phyloP scores from a whole-genome alignment of 441 rosid species.

The Mallotus repandus region DNA sequence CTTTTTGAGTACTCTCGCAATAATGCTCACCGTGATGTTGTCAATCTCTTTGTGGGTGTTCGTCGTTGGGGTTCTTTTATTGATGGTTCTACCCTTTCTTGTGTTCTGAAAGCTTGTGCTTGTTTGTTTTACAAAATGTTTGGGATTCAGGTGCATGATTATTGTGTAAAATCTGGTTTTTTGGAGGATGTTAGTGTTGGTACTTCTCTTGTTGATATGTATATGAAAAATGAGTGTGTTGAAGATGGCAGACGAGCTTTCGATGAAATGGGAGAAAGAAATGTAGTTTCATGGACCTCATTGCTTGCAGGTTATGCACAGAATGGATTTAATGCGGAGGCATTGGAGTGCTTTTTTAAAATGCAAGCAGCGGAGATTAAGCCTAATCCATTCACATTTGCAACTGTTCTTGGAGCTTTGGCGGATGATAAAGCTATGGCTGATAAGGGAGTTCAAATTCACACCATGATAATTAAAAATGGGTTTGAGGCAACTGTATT shows the following conservation, averaged over 20 bases:
- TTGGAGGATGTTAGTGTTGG: slow-evolving; percentile 66
- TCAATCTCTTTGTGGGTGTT: slow-evolving; percentile 47
- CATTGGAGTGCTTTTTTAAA: slow-evolving; percentile 45
- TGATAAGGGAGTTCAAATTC: slow-evolving; percentile 59
- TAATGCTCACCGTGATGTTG: slow-evolving; percentile 47
- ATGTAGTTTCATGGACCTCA: slow-evolving; percentile 85
- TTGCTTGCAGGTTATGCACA: slow-evolving; percentile 75
- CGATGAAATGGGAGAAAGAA: slow-evolving; percentile 47
- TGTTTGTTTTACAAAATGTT: slow-evolving; percentile 39
- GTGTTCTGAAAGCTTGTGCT: slow-evolving; percentile 64
- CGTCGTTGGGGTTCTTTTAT: slow-evolving; percentile 46
- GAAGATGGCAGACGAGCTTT: slow-evolving; percentile 59
- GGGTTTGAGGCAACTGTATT: slow-evolving; percentile 48
- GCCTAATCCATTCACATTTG: slow-evolving; percentile 71
- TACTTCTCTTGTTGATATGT: slow-evolving; percentile 69
- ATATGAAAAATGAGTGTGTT: slow-evolving; percentile 55
- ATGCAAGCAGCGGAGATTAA: slow-evolving; percentile 61
- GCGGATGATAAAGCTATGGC: slow-evolving; percentile 36
- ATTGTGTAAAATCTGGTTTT: slow-evolving; percentile 59
- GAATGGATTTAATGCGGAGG: slow-evolving; percentile 47
- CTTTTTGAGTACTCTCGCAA: slow-evolving; percentile 53
- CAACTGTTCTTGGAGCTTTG: slow-evolving; percentile 59
- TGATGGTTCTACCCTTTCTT: slow-evolving; percentile 59
- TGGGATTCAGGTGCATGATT: slow-evolving; percentile 68
- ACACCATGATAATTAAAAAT: slow-evolving; percentile 52